phyloP scores from a whole-genome alignment of 2,329 filamentous ascomycete species.

The Aspergillus sp. region DNA sequence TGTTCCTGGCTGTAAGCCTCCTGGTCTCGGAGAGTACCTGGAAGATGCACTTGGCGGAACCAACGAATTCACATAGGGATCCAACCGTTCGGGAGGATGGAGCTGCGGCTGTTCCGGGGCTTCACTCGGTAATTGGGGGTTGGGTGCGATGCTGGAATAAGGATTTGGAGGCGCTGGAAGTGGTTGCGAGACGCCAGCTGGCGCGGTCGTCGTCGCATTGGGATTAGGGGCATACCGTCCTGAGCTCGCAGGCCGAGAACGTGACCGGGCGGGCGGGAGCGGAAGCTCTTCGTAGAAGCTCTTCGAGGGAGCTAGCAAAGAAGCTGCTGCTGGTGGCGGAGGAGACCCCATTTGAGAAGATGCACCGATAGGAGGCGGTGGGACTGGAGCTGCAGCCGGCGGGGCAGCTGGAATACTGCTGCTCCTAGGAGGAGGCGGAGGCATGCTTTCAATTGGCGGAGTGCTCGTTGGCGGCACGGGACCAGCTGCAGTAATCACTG shows the following conservation, averaged over 20 bases:
- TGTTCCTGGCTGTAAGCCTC: constrained; percentile 20
- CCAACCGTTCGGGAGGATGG: constrained; percentile 25
- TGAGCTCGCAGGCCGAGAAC: constrained; percentile 47
- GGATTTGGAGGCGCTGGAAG: background rate
- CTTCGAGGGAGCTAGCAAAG: constrained; percentile 23
- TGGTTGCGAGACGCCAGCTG: background rate
- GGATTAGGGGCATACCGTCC: constrained; percentile 36
- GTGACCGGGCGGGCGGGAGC: constrained; percentile 42
- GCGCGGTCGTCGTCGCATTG: constrained; percentile 6
- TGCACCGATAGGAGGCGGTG: constrained; percentile 24
- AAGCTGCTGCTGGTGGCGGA: constrained; percentile 16
- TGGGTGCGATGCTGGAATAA: constrained; percentile 1
- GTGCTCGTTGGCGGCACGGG: constrained; percentile 6
- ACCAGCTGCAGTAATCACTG: constrained; percentile 41
- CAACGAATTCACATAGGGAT: constrained; percentile 23
- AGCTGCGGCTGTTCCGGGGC: constrained; percentile 15
- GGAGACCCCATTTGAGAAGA: constrained; percentile 29
- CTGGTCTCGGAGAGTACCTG: constrained; percentile 37
- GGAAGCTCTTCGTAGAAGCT: constrained; percentile 76
- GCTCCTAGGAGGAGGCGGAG: constrained; percentile 53
- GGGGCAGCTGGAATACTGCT: constrained; percentile 47
- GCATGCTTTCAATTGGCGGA: constrained; percentile 16
- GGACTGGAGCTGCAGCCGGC: constrained; percentile 8
- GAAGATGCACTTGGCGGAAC: constrained; percentile 24
- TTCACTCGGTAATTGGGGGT: constrained; percentile 13